These are phyloP conservation scores for Backusella tuberculispora DNA, from an alignment of 192 early-diverging fungal species.

Conservation along the genomic window DNA sequence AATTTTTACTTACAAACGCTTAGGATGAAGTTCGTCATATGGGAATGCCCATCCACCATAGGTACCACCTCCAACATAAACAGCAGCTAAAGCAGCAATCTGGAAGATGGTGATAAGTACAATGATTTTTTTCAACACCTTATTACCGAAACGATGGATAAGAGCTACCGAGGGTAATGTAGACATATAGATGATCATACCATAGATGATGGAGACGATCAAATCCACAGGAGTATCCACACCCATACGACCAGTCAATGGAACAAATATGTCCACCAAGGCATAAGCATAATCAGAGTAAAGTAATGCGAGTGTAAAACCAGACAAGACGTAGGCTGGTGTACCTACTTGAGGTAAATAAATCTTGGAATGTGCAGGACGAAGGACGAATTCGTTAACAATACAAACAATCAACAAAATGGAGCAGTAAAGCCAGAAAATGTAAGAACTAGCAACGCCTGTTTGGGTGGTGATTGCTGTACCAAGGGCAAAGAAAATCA, in stretches of 20 bases:
- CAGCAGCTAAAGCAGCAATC: slow-evolving; percentile 40
- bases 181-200: slow-evolving; percentile 48
- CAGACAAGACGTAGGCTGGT: slow-evolving; percentile 43
- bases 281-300: slow-evolving; percentile 45
- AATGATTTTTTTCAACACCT: slow-evolving; percentile 37
- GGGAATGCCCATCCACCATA: slow-evolving; percentile 42
- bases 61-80: slow-evolving; percentile 33
- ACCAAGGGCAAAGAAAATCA: slow-evolving; percentile 24
- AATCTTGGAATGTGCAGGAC: slow-evolving; percentile 24
- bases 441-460: slow-evolving; percentile 50
- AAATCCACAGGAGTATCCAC: slow-evolving; percentile 65
- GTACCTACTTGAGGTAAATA: slow-evolving; percentile 24
- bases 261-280: slow-evolving; percentile 66
- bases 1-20: slow-evolving; percentile 46
- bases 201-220: slow-evolving; percentile 62
- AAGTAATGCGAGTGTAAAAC: slow-evolving; percentile 36
- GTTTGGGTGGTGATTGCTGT: slow-evolving; percentile 32
- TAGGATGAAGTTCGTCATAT: slow-evolving; percentile 67
- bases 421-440: slow-evolving; percentile 47
- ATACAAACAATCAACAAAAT: slow-evolving; percentile 30
- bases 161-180: slow-evolving; percentile 54
- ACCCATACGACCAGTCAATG: slow-evolving; percentile 70
- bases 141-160: slow-evolving; percentile 52
- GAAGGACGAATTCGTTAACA: slow-evolving; percentile 41
- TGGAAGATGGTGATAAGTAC: slow-evolving; percentile 32